Percentiles rank a stretch among this genome's conserved stretches.
Evolutionary conservation across 495 filamentous ascomycete genomes (phyloP).

Genomic region (Physcia stellaris): DNA sequence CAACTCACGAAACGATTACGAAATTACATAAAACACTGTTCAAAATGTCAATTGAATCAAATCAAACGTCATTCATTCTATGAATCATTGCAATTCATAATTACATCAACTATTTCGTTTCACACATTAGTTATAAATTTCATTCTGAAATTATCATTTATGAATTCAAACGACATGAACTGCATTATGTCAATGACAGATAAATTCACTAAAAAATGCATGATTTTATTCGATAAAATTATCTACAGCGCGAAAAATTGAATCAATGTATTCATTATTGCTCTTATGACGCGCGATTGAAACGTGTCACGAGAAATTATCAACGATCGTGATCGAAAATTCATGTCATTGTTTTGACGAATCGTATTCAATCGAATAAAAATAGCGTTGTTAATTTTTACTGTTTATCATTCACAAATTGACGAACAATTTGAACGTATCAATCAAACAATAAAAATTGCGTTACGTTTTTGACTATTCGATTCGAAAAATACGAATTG

Average conservation of each 20-base stretch:
- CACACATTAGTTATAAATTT: slow-evolving; percentile 11
- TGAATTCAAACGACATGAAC: not conserved
- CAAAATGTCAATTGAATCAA: slow-evolving; percentile 2
- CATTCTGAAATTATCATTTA: not conserved
- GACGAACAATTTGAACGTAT: slow-evolving; percentile 10
- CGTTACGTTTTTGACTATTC: slow-evolving; percentile 3
- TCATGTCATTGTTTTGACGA: slow-evolving; percentile 1
- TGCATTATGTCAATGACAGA: not conserved
- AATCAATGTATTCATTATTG: not conserved
- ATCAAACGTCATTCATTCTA: slow-evolving; percentile 2
- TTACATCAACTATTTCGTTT: not conserved
- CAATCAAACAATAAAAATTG: slow-evolving; percentile 14
- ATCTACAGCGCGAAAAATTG: not conserved
- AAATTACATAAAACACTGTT: slow-evolving; percentile 8
- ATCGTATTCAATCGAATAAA: not conserved
- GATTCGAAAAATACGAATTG: not conserved
- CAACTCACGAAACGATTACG: not conserved
- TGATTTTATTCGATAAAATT: not conserved
- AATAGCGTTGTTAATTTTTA: not conserved
- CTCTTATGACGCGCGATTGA: not conserved
- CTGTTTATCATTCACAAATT: slow-evolving; percentile 11
- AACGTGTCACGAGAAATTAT: slow-evolving; percentile 1
- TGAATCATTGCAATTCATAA: slow-evolving; percentile 2
- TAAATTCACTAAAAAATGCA: slow-evolving; percentile 6
- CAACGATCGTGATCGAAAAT: slow-evolving; percentile 1